Conservation (phyloP, 768 basidiomycete species). For the Dacryopinax spathularia region DNA sequence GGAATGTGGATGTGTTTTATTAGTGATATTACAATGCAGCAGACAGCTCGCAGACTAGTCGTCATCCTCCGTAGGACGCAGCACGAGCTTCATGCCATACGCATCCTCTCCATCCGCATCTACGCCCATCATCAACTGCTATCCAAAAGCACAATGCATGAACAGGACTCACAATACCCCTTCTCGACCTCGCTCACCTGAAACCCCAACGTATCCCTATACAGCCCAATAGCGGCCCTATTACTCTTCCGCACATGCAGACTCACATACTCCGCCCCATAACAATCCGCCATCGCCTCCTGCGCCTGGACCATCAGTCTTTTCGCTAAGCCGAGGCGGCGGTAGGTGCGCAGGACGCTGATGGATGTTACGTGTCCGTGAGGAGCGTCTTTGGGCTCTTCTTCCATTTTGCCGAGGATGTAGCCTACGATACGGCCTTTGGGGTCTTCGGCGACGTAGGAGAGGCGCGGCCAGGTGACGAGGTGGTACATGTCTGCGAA, state of each 20-base stretch:
- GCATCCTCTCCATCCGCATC: constrained; percentile 94
- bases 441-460: constrained; percentile 34
- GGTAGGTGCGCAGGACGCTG: constrained; percentile 78
- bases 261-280: constrained; percentile 69
- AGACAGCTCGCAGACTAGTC: neutral
- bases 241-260: constrained; percentile 94
- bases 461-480: constrained; percentile 35
- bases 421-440: constrained; percentile 35
- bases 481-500: constrained; percentile 33
- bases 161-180: constrained; percentile 70
- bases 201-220: constrained; percentile 82
- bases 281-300: constrained; percentile 80
- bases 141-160: neutral
- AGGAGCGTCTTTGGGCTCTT: constrained; percentile 42
- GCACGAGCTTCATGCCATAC: constrained; percentile 69
- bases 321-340: constrained; percentile 84
- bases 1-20: neutral
- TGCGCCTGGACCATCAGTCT: constrained; percentile 89
- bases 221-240: constrained; percentile 74
- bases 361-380: constrained; percentile 96
- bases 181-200: constrained; percentile 73
- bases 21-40: no score
- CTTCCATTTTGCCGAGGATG: constrained; percentile 38
- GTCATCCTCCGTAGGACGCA: constrained; percentile 18
- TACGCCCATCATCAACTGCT: constrained; percentile 20